Conservation (phyloP, 129 eudicot genomes). For the Flaveria trinervia region DNA sequence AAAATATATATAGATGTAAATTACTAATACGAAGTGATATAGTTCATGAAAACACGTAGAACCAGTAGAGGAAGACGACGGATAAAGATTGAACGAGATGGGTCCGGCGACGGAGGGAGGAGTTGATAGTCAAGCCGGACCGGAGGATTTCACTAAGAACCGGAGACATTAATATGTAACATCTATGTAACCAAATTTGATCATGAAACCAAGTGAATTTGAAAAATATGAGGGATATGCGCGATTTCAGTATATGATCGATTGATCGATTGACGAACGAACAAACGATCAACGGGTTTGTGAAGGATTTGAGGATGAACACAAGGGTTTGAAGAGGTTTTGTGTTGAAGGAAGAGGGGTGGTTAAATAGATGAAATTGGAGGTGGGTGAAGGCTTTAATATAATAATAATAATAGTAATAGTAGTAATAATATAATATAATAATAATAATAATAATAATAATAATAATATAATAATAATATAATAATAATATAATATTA, state of each 20-base stretch:
- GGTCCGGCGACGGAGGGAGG: slow-evolving; percentile 77
- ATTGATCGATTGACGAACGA: neutral
- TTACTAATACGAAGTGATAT: neutral
- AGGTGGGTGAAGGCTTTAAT: slow-evolving; percentile 17
- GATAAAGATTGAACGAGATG: slow-evolving; percentile 97
- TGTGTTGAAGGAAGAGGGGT: slow-evolving; percentile 14
- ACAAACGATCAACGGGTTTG: neutral
- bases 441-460: too few relatives aligned
- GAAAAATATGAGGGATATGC: neutral
- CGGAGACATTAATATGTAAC: slow-evolving; percentile 76
- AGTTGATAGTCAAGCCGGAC: slow-evolving; percentile 74
- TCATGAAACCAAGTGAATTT: slow-evolving; percentile 16
- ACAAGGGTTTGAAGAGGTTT: slow-evolving; percentile 25
- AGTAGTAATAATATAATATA: too few relatives aligned
- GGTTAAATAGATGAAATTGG: slow-evolving; percentile 38
- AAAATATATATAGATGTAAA: neutral
- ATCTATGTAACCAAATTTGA: slow-evolving; percentile 23
- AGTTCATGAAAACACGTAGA: slow-evolving; percentile 82
- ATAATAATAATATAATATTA: too few relatives aligned
- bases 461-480: neutral
- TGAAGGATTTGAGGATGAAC: neutral
- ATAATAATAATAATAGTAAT: neutral
- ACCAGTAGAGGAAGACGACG: slow-evolving; percentile 93
- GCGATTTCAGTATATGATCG: too few relatives aligned
- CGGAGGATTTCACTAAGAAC: slow-evolving; percentile 84